Evolutionary conservation across 805 yeast genomes (phyloP), one percentile per base, ranked within the genome.

Genomic region (Dipodascopsis uninucleata): DNA sequence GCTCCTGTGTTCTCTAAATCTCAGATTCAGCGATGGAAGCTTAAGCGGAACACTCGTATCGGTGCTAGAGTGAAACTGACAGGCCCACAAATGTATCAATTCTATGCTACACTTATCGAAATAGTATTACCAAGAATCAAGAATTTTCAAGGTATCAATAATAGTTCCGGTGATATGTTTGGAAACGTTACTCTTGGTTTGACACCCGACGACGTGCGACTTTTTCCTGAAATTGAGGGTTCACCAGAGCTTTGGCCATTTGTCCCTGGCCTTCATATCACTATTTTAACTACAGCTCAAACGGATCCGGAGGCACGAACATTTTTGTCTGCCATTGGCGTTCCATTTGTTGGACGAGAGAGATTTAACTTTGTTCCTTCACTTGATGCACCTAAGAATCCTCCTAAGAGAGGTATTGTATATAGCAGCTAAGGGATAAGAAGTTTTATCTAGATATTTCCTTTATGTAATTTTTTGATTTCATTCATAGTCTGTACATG

Each of bases 181-280:
- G 99, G 98, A 47, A 85, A 86, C 63, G 76, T 94, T 47, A 75
- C 93, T 7, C 81, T 93, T 61, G 96, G 96, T 35, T 67, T 93
- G 57, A 77, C 76, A 31, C 79, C 85, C 1, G 85, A 82, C 42
- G 87, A 85, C 58, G 78, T 85, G 41, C 79, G 77, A 58, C 75
- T 74, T 61, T 93, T 93, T 76, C 99, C 99, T 2, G 98, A 93
- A 67, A 79, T 93, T 51, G 96, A 89, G 62, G 77, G 81, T 46
- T 87, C 84, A 66, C 87, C 82, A 63, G 97, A 90, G 64, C 70
- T 84, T 53, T 93, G 90, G 85, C 89, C 95, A 29, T 77, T 72
- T 53, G 78, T 88, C 24, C 86, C 81, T 62, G 97, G 96, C 47
- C 75, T 90, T 73, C 84, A 87, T 62, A 73, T 93, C 45, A 84